phyloP scores from a whole-genome alignment of 129 eudicot genomes.

The Chrysanthemum makinoi region DNA sequence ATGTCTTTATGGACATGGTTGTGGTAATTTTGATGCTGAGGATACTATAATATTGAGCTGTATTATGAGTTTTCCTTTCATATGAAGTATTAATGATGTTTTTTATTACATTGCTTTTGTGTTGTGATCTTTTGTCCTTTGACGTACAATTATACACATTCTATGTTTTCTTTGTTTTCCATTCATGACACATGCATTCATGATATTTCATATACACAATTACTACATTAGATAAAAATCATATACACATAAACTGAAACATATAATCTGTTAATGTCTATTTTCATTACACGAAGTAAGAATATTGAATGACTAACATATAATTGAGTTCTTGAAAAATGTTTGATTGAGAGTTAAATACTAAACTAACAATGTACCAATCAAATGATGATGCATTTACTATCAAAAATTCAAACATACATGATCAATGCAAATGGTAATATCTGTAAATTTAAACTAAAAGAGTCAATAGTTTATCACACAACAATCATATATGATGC shows the following conservation, averaged over 20 bases:
- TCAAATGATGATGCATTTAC: too few species aligned
- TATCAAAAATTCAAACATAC: too few species aligned
- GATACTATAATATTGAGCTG: background rate
- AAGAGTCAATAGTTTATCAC: too few species aligned
- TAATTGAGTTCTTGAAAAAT: too few species aligned
- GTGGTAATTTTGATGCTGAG: background rate
- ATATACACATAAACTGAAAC: background rate
- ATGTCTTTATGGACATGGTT: conserved; percentile 3
- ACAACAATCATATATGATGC: too few species aligned
- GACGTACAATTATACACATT: background rate
- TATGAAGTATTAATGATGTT: conserved; percentile 5
- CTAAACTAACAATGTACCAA: too few species aligned
- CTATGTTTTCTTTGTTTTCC: background rate
- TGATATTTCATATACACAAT: background rate
- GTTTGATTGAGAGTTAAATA: too few species aligned
- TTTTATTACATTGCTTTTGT: background rate
- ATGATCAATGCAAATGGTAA: too few species aligned
- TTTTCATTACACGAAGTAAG: too few species aligned
- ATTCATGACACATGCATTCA: background rate
- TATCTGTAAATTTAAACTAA: too few species aligned
- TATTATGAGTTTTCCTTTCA: background rate
- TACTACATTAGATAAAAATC: background rate
- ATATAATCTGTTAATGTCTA: background rate
- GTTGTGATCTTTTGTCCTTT: background rate
- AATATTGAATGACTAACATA: too few species aligned